Conservation (phyloP, 2,329 filamentous ascomycete genomes). For the Truncatella angustata region DNA sequence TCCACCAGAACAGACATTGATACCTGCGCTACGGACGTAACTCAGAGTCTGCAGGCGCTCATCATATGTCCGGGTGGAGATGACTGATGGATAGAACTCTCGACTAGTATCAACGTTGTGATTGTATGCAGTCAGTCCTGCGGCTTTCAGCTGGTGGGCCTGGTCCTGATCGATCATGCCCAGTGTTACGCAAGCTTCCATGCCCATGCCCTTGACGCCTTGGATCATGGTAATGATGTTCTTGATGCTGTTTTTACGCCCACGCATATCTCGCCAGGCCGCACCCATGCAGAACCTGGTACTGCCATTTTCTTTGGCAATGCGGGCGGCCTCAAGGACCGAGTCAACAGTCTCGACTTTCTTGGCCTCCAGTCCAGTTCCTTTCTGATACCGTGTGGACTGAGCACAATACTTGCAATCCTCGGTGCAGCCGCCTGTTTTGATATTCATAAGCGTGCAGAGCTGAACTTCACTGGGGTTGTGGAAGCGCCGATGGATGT, state of each 20-base stretch:
- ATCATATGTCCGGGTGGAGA: constrained; percentile 83
- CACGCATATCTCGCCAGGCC: constrained; percentile 91
- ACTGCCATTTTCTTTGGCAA: constrained; percentile 79
- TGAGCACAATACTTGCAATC: constrained; percentile 94
- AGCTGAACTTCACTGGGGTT: constrained; percentile 81
- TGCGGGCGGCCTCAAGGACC: constrained; percentile 74
- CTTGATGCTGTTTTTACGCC: constrained; percentile 77
- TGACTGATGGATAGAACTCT: constrained; percentile 84
- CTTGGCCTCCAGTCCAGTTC: constrained; percentile 75
- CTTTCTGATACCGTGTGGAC: constrained; percentile 75
- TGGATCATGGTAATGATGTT: constrained; percentile 86
- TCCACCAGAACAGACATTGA: constrained; percentile 87
- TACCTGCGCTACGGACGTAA: constrained; percentile 80
- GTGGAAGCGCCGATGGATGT: constrained; percentile 82
- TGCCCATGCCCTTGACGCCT: constrained; percentile 75
- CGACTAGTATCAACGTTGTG: constrained; percentile 90
- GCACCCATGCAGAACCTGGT: constrained; percentile 95
- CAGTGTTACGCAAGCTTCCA: constrained; percentile 92
- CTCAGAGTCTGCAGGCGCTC: constrained; percentile 78
- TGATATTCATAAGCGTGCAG: constrained; percentile 96
- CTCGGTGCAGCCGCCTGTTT: constrained; percentile 87
- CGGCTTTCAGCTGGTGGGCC: constrained; percentile 77
- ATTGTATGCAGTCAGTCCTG: constrained; percentile 88
- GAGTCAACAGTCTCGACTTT: constrained; percentile 78
- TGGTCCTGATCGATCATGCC: constrained; percentile 86